Percentiles rank a stretch among this genome's conserved stretches.
These are phyloP conservation scores for Lasiosphaeris hirsuta DNA, from an alignment of 495 filamentous ascomycete species.

Conservation along the genomic window DNA sequence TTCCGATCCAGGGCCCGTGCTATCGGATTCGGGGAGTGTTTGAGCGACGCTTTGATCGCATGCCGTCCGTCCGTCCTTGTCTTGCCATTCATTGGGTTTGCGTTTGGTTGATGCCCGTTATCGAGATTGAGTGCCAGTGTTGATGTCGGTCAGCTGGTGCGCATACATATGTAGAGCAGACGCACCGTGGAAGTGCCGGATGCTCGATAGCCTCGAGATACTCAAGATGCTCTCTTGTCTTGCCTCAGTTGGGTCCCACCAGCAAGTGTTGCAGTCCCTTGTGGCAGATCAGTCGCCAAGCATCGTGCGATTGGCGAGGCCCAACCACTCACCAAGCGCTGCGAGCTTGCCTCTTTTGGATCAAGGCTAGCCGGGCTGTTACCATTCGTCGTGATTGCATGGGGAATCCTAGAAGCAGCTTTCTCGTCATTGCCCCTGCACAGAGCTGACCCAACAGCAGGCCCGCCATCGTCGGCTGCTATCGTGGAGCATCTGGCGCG, in stretches of 20 bases:
- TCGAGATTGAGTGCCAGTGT: too few species aligned
- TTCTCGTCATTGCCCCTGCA: too few species aligned
- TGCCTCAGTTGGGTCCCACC: neutral
- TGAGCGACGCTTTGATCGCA: conserved; percentile 7
- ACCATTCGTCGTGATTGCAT: neutral
- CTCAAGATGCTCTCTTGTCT: neutral
- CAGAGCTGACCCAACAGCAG: too few species aligned
- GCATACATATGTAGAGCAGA: too few species aligned
- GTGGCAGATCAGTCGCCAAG: conserved; percentile 1
- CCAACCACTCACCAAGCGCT: neutral
- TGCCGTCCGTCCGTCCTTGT: conserved; percentile 7
- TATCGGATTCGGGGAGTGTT: conserved; percentile 14
- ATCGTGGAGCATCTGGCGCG: too few species aligned
- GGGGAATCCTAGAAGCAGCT: neutral
- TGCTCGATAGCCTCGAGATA: too few species aligned
- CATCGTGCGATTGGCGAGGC: conserved; percentile 12
- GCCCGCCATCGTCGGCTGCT: too few species aligned
- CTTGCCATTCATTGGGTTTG: too few species aligned
- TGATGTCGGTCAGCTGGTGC: too few species aligned
- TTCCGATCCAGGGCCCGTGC: conserved; percentile 13
- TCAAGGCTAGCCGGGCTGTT: neutral
- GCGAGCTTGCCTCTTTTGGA: neutral
- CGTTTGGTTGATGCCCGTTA: neutral
- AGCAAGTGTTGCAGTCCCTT: neutral
- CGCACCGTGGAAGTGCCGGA: too few species aligned